phyloP scores from a whole-genome alignment of 179 eudicot genomes.

The Sideroxylon spinosum region DNA sequence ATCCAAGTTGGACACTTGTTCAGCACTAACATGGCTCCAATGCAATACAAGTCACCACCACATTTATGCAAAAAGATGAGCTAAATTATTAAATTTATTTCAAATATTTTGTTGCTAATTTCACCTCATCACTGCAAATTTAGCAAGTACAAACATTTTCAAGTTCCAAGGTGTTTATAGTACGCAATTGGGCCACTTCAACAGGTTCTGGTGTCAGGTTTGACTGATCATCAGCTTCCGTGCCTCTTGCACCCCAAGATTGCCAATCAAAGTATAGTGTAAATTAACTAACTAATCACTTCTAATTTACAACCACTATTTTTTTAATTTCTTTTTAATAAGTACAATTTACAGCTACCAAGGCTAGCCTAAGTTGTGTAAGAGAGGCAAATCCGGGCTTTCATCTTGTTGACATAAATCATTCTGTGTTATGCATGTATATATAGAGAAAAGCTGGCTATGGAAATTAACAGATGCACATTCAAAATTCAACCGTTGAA shows the following conservation, averaged over 20 bases:
- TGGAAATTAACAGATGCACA: too few relatives aligned
- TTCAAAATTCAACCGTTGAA: too few relatives aligned
- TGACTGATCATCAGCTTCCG: too few relatives aligned
- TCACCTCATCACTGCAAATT: constrained; percentile 1
- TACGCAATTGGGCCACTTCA: not conserved
- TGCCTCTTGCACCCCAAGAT: not conserved
- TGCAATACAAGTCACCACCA: not conserved
- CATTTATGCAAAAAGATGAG: not conserved
- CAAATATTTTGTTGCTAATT: not conserved
- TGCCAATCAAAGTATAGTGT: not conserved
- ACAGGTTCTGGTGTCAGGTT: not conserved
- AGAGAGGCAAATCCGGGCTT: too few relatives aligned
- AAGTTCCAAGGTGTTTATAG: not conserved
- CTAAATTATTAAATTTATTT: not conserved
- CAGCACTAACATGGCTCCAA: constrained; percentile 2
- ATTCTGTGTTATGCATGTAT: too few relatives aligned
- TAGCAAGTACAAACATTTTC: not conserved
- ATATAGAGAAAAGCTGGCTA: too few relatives aligned
- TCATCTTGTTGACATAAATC: too few relatives aligned
- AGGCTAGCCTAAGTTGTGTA: too few relatives aligned
- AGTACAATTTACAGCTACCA: too few relatives aligned
- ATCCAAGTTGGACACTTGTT: not conserved
- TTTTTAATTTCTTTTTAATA: too few relatives aligned
- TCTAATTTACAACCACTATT: not conserved
- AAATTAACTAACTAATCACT: not conserved